A percentile compares a stretch with the other conserved stretches of the same genome.
These are phyloP conservation scores for Colletotrichum acutatum DNA, from an alignment of 2,329 filamentous ascomycete genomes.

Conservation along the genomic window DNA sequence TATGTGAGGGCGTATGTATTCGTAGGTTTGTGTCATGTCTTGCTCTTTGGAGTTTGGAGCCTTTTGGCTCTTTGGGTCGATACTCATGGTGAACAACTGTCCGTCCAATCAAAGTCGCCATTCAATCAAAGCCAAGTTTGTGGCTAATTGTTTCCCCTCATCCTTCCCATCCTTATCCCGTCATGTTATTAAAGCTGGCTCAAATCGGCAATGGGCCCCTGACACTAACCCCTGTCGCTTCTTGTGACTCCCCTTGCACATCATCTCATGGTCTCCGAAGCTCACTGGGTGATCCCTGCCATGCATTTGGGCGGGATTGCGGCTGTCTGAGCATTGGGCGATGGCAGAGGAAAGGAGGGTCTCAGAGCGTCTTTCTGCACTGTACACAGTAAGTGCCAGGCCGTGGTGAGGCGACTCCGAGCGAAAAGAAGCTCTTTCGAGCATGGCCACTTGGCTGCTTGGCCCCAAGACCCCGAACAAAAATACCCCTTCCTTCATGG, in stretches of 20 bases:
- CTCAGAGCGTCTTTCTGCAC: no score
- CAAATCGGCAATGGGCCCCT: slow-evolving; percentile 19
- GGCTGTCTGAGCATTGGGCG: not conserved
- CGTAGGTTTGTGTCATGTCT: not conserved
- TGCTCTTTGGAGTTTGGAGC: not conserved
- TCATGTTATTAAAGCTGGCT: slow-evolving; percentile 26
- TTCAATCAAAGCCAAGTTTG: not conserved
- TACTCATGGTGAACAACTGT: not conserved
- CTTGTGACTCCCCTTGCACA: slow-evolving; percentile 2
- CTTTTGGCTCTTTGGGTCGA: not conserved
- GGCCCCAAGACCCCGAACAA: not conserved
- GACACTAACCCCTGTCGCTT: slow-evolving; percentile 9
- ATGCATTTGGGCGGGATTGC: not conserved
- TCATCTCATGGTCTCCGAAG: slow-evolving; percentile 12
- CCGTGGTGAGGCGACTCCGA: not conserved
- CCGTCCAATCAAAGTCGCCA: not conserved
- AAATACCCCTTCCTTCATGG: not conserved
- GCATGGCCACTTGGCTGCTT: not conserved
- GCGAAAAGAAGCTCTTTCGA: not conserved
- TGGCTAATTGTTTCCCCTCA: slow-evolving; percentile 9
- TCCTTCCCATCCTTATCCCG: slow-evolving; percentile 15
- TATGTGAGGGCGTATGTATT: not conserved
- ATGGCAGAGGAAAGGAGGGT: no score
- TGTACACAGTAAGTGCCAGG: not conserved
- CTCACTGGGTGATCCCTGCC: slow-evolving; percentile 8